A percentile compares a stretch with the other conserved stretches of the same genome.
Evolutionary conservation across 768 basidiomycete genomes (phyloP).

Genomic region (Tulasnella sp.): DNA sequence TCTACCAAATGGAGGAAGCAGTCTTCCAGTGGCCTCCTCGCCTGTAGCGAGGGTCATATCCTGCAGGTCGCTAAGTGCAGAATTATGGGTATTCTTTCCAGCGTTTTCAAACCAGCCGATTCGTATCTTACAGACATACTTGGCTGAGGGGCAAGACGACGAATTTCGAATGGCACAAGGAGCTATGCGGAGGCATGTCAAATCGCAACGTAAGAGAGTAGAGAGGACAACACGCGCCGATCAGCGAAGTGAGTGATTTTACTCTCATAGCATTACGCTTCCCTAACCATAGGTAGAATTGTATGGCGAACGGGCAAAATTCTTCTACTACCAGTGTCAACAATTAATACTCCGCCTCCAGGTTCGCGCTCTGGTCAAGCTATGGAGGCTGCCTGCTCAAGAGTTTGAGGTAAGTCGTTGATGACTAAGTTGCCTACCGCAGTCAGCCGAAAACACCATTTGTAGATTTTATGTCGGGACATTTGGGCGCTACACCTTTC

Average conservation of each 20-base stretch:
- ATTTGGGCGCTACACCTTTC: slow-evolving; percentile 70
- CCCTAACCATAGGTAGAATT: too few relatives aligned
- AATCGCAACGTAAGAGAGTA: slow-evolving; percentile 56
- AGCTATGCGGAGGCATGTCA: slow-evolving; percentile 31
- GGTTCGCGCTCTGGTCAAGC: slow-evolving; percentile 42
- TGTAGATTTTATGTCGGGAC: slow-evolving; percentile 62
- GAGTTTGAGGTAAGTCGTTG: slow-evolving; percentile 76
- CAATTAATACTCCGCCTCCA: slow-evolving; percentile 77
- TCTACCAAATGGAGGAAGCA: slow-evolving; percentile 86
- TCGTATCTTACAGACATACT: background rate
- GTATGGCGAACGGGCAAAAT: slow-evolving; percentile 67
- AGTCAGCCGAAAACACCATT: too few relatives aligned
- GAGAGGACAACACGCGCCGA: slow-evolving; percentile 40
- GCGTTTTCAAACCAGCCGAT: too few relatives aligned
- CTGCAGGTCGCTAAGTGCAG: slow-evolving; percentile 66
- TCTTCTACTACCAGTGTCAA: slow-evolving; percentile 72
- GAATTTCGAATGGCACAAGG: too few relatives aligned
- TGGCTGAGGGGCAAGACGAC: too few relatives aligned
- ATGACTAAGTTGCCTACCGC: too few relatives aligned
- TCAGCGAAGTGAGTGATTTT: slow-evolving; percentile 26
- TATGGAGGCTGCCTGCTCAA: slow-evolving; percentile 57
- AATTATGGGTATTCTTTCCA: too few relatives aligned
- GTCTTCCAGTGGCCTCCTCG: slow-evolving; percentile 64
- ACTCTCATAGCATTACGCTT: too few relatives aligned
- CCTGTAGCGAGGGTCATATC: slow-evolving; percentile 87